phyloP scores from a whole-genome alignment of 2,329 filamentous ascomycete species.

The Ilyonectria destructans region DNA sequence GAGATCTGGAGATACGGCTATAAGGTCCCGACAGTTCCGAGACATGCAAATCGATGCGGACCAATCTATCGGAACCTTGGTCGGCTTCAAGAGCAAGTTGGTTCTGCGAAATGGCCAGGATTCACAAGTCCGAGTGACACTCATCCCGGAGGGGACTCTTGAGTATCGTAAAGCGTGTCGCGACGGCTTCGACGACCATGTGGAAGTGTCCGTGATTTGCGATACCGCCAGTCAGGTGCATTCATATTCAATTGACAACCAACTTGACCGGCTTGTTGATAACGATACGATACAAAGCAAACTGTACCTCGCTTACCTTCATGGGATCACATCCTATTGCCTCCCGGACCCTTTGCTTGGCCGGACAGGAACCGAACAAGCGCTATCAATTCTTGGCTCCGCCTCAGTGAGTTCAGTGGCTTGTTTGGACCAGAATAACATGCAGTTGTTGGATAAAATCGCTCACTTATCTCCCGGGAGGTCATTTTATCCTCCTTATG shows the following conservation, averaged over 20 bases:
- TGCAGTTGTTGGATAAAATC: neutral
- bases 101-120: conserved; percentile 55
- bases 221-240: conserved; percentile 50
- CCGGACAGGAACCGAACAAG: conserved; percentile 69
- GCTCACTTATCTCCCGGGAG: conserved; percentile 42
- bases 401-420: conserved; percentile 60
- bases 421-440: neutral
- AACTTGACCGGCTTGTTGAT: conserved; percentile 66
- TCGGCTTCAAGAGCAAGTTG: conserved; percentile 53
- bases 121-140: conserved; percentile 51
- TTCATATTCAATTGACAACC: conserved; percentile 64
- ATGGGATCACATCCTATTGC: conserved; percentile 69
- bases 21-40: conserved; percentile 35
- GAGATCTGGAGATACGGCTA: neutral
- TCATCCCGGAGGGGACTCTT: conserved; percentile 58
- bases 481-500: conserved; percentile 62
- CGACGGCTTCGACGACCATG: conserved; percentile 43
- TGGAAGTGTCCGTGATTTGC: conserved; percentile 55
- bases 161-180: neutral
- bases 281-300: conserved; percentile 68
- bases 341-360: conserved; percentile 65
- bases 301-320: conserved; percentile 66
- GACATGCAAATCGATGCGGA: conserved; percentile 31
- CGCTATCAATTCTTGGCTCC: conserved; percentile 64
- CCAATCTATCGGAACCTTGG: conserved; percentile 32